Evolutionary conservation across 495 filamentous ascomycete genomes (phyloP).

Genomic region (Trichoderma gamsii): DNA sequence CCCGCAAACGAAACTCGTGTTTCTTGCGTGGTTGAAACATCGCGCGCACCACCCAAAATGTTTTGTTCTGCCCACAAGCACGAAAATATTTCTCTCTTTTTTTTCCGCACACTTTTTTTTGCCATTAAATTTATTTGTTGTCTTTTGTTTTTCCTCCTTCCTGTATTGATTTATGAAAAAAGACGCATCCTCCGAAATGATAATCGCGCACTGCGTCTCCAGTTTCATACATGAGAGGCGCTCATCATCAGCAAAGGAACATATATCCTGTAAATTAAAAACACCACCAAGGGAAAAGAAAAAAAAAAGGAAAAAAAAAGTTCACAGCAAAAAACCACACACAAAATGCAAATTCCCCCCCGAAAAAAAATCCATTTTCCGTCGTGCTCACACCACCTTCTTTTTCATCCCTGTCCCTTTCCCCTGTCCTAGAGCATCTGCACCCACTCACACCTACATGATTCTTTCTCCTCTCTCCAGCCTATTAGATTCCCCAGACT

Average conservation of each 20-base stretch:
- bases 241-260: not conserved
- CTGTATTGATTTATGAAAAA: not conserved
- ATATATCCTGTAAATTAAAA: not conserved
- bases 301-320: not conserved
- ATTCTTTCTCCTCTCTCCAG: not conserved
- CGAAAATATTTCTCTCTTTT: not conserved
- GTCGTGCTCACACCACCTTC: not conserved
- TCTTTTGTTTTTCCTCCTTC: not conserved
- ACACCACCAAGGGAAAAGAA: not conserved
- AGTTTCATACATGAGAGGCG: not conserved
- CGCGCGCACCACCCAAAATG: not conserved
- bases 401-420: not conserved
- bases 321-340: not conserved
- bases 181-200: not conserved
- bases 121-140: too few relatives aligned
- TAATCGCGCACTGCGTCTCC: not conserved
- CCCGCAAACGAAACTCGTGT: not conserved
- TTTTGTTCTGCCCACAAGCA: not conserved
- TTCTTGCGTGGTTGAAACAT: not conserved
- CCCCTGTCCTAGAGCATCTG: not conserved
- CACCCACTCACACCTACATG: not conserved
- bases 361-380: not conserved
- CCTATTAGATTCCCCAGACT: too few relatives aligned
- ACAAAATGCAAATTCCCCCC: not conserved
- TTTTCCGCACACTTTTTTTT: not conserved